Evolutionary conservation across 768 basidiomycete genomes (phyloP).

Genomic region (Filobasidium floriforme): DNA sequence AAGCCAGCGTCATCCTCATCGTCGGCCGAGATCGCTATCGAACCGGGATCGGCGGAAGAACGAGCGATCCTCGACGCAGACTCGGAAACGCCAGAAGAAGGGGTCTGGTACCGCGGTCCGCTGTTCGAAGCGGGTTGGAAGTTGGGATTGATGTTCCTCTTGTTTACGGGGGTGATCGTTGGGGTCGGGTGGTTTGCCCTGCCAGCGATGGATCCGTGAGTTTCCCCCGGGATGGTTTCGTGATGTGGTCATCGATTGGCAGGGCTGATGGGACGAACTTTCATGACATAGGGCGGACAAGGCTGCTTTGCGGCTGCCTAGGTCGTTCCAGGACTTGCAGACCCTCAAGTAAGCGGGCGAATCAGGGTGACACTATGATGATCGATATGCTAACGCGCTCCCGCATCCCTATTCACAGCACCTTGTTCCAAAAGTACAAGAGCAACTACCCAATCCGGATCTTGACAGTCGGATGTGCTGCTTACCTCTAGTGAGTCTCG

Average conservation of each 20-base stretch:
- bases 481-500: slow-evolving; percentile 77
- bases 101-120: slow-evolving; percentile 46
- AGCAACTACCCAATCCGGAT: slow-evolving; percentile 79
- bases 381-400: too few relatives aligned
- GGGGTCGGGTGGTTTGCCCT: slow-evolving; percentile 72
- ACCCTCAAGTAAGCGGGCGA: slow-evolving; percentile 66
- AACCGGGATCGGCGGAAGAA: background rate
- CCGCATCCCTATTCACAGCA: slow-evolving; percentile 18
- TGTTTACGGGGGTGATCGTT: slow-evolving; percentile 64
- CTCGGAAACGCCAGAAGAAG: background rate
- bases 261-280: slow-evolving; percentile 20
- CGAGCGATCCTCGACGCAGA: background rate
- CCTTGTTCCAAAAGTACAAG: slow-evolving; percentile 60
- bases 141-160: slow-evolving; percentile 67
- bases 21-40: background rate
- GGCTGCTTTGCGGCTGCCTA: slow-evolving; percentile 69
- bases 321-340: slow-evolving; percentile 78
- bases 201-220: slow-evolving; percentile 70
- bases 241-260: too few relatives aligned
- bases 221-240: slow-evolving; percentile 24
- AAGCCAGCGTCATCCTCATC: background rate
- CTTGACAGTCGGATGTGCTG: slow-evolving; percentile 74
- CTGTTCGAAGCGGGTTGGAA: slow-evolving; percentile 75
- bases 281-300: slow-evolving; percentile 60
- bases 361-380: too few relatives aligned